These are phyloP conservation scores for Zelopaecilomyces penicillatus DNA, from an alignment of 2,329 filamentous ascomycete species.

Conservation along the genomic window DNA sequence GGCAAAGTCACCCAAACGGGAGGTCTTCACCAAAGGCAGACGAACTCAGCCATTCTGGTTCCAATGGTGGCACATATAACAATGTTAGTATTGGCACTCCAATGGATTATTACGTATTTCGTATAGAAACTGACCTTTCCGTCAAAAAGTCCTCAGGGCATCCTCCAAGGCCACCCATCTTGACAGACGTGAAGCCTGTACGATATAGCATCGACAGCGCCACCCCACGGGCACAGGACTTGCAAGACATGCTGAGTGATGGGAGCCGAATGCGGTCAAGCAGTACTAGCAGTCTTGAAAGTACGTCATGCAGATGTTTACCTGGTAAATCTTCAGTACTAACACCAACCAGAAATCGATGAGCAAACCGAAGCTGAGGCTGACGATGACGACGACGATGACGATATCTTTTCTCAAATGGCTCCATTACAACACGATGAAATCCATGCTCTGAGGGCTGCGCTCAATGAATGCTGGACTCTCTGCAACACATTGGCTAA, in stretches of 20 bases:
- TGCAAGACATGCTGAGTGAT: conserved; percentile 60
- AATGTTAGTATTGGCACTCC: conserved; percentile 13
- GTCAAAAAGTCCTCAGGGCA: conserved; percentile 5
- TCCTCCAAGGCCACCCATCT: conserved; percentile 60
- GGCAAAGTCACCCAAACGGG: conserved; percentile 25
- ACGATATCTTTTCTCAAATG: conserved; percentile 10
- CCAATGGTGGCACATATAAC: conserved; percentile 8
- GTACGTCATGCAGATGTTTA: conserved; percentile 36
- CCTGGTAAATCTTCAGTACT: conserved; percentile 5
- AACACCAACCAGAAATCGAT: conserved; percentile 42
- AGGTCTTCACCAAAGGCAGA: conserved; percentile 30
- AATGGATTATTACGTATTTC: background rate
- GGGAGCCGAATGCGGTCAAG: conserved; percentile 52
- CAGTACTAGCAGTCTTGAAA: conserved; percentile 68
- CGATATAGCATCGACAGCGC: conserved; percentile 59
- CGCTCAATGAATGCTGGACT: conserved; percentile 85
- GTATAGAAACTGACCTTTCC: conserved; percentile 2
- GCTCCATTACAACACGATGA: conserved; percentile 36
- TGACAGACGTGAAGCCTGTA: conserved; percentile 62
- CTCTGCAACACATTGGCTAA: conserved; percentile 84
- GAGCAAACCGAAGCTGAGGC: conserved; percentile 43
- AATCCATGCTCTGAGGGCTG: conserved; percentile 60
- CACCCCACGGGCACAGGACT: conserved; percentile 76
- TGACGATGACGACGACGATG: conserved; percentile 45
- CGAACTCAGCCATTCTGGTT: conserved; percentile 12